Conservation (phyloP, 768 basidiomycete species). For the Termitomyces sp. region DNA sequence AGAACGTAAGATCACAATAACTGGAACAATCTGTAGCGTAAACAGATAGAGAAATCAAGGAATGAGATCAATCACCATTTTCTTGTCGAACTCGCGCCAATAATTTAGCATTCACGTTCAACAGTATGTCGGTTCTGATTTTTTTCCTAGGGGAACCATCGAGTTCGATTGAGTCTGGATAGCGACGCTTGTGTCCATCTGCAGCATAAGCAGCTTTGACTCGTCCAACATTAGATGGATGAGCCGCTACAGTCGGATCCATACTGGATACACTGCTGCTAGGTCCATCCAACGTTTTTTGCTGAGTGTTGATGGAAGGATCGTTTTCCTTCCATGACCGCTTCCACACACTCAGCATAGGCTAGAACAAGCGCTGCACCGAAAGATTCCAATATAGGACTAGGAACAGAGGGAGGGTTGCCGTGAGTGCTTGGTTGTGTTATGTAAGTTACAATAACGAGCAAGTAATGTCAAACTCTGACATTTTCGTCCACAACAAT, state of each 20-base stretch:
- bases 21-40: not conserved
- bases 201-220: not conserved
- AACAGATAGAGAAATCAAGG: not conserved
- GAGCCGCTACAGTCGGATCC: constrained; percentile 16
- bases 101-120: constrained; percentile 13
- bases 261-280: constrained; percentile 19
- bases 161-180: constrained; percentile 3
- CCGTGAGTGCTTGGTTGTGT: not conserved
- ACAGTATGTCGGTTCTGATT: constrained; percentile 21
- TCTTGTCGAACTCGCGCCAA: constrained; percentile 24
- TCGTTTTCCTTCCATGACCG: constrained; percentile 38
- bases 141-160: constrained; percentile 7
- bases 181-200: constrained; percentile 4
- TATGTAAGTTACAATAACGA: not conserved
- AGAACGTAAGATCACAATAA: constrained; percentile 5
- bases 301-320: constrained; percentile 12
- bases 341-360: constrained; percentile 48
- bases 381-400: not conserved
- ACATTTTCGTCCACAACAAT: not conserved
- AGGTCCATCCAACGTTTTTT: constrained; percentile 21
- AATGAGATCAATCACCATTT: constrained; percentile 26
- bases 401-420: not conserved
- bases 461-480: too few relatives aligned
- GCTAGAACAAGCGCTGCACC: not conserved
- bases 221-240: constrained; percentile 12